These are phyloP conservation scores for Paradendryphiella salina DNA, from an alignment of 2,329 filamentous ascomycete genomes.

Conservation along the genomic window DNA sequence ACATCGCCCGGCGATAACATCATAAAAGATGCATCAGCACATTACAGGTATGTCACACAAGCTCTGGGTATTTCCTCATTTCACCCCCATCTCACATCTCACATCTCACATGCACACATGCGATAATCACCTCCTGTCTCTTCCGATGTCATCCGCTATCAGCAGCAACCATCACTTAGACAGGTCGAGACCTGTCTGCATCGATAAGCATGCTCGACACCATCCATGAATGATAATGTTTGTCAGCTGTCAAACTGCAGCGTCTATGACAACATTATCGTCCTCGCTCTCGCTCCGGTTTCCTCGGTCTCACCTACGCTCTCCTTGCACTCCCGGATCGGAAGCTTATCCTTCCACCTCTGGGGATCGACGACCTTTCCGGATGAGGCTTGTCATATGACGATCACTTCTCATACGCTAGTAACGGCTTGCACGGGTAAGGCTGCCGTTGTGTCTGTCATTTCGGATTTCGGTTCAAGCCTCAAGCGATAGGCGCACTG, in stretches of 20 bases:
- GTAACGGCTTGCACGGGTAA: conserved; percentile 2
- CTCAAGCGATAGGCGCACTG: not conserved
- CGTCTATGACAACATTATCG: conserved; percentile 1
- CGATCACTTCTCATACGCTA: not conserved
- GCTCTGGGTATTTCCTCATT: not conserved
- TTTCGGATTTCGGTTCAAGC: not conserved
- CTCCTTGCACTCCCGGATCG: conserved; percentile 1
- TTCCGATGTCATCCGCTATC: no score
- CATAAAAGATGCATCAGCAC: not conserved
- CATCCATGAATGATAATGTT: conserved; percentile 3
- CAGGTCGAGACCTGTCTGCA: no score
- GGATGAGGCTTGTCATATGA: not conserved
- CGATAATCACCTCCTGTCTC: not conserved
- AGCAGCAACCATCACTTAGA: no score
- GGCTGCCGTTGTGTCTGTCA: not conserved
- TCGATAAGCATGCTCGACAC: no score
- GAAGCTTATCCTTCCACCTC: conserved; percentile 1
- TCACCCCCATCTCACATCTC: not conserved
- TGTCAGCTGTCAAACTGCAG: conserved; percentile 1
- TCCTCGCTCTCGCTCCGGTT: not conserved
- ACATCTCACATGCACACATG: not conserved
- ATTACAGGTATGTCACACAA: not conserved
- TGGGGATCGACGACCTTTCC: conserved; percentile 3
- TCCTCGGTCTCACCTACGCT: not conserved
- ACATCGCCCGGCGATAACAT: not conserved